A percentile compares a stretch with the other conserved stretches of the same genome.
phyloP scores from a whole-genome alignment of 2,329 filamentous ascomycete genomes.

The Dothiorella sarmentorum region DNA sequence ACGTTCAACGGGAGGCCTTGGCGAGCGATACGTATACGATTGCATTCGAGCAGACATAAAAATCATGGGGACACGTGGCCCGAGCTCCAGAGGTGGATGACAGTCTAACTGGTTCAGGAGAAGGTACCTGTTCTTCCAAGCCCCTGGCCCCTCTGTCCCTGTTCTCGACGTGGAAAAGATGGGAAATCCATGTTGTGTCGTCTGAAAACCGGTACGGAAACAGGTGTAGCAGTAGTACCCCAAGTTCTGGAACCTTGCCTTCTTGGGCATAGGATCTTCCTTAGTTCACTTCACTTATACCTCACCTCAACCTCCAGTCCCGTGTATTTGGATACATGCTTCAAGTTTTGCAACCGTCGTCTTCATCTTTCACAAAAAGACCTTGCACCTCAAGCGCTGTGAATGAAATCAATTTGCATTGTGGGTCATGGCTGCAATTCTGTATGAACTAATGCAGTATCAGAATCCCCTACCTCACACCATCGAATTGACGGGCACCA shows the following conservation, averaged over 20 bases:
- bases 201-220: neutral
- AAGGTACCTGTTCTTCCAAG: neutral
- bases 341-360: neutral
- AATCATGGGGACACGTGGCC: too few species aligned
- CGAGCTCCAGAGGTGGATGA: too few species aligned
- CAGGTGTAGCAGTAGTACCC: neutral
- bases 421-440: neutral
- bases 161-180: neutral
- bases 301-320: neutral
- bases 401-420: neutral
- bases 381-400: neutral
- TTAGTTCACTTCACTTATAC: neutral
- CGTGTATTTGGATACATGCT: neutral
- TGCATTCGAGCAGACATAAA: too few species aligned
- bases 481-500: neutral
- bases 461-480: slow-evolving; percentile 8
- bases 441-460: neutral
- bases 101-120: neutral
- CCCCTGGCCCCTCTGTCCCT: too few species aligned
- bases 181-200: slow-evolving; percentile 1
- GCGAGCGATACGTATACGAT: too few species aligned
- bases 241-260: slow-evolving; percentile 6
- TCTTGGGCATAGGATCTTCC: neutral
- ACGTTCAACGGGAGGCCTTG: too few species aligned
- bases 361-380: too few species aligned